Evolutionary conservation across 1,139 yeast species (phyloP), one percentile per base, ranked within the genome.

Genomic region (Pichia sp.): DNA sequence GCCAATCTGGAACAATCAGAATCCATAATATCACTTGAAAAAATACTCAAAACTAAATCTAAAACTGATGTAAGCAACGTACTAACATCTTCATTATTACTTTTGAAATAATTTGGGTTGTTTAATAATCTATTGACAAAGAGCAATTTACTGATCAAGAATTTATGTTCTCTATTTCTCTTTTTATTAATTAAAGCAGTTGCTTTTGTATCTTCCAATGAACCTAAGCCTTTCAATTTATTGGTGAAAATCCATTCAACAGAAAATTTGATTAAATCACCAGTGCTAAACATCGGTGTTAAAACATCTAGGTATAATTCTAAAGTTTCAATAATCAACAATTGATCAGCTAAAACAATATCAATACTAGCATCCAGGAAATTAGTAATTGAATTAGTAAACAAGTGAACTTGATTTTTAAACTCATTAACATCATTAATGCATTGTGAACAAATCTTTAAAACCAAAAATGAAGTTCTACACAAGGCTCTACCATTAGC

Each of bases 1-100:
- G 88, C 81, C 50, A 82, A 64, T 60, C 93, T 69, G 4, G 78
- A 60, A 19, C 80, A 78, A 35, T 76, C 80, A 27, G 75, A 53
- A 53, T 79, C 85, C 32, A 57, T 46, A 16, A 68, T 62, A 3
- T 72, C 69, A 8, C 76, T 74, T 41, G 67, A 57, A 33, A 78
- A 70, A 4, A 80, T 76, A 44, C 77, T 76, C 64, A 80, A 64
- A 1, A 82, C 66, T 87, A 91, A 79, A 38, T 69, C 69, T 21
- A 83, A 70, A 19, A 83, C 62, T 41, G 69, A 66, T 6, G 72
- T 64, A 25, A 79, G 63, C 53, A 83, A 66, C 13, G 59, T 55
- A 10, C 70, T 65, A 33, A 80, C 64, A 31, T 63, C 62, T 19
- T 53, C 49, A 3, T 16, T 7, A 15, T 43, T 21, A 4, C 43